Base-by-base conservation (phyloP, 257 asterid species). In the Capsicum pubescens region DNA sequence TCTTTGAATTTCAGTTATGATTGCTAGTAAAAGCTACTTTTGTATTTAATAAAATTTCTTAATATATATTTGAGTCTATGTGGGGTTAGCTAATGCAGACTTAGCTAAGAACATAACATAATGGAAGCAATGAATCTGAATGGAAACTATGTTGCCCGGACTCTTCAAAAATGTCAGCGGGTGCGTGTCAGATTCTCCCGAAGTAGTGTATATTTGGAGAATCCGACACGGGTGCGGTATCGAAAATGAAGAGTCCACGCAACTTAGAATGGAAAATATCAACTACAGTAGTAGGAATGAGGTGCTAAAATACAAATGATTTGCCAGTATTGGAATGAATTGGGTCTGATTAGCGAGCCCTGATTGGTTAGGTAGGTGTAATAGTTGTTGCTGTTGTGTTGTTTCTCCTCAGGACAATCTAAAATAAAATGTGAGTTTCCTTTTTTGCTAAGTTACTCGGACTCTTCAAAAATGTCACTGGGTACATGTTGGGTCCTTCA, bases 1-100 rank as follows among this genome's bases (percentile, higher is more conserved):
- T 71, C 35, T 5, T 63, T 61, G 68, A 60, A 19, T 60, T 60
- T 60, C 68, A 60, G 68, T 63, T 63, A 63, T 63, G 42, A 63
- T 10, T 21, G 16, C 42, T 63, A 10, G 42, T 21, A 26, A 11
- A 60, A 17, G 44, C 54, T 46, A 71, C 57, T 71, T 15, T 16
- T 39, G 77, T 39, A 1, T 68, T 68, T 42, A 46, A 42, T 70
- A 36, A 70, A 70, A 17, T 44, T 70, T 5, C 14, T 5, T 74
- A 72, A 3, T 9, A 1, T 13, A 67, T 67, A 7, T 67, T 35
- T 67, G 50, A 67, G 35, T 61, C 9, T 72, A 72, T 7, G 69
- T 32, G 36, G 69, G 21, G 19, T 67, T 35, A 32, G 12, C 48
- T 66, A 32, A 66, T 66, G 72, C 42, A 66, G 4, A 9, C n/a